Base-by-base conservation (phyloP, 306 rosid species). In the Vigna angularis region DNA sequence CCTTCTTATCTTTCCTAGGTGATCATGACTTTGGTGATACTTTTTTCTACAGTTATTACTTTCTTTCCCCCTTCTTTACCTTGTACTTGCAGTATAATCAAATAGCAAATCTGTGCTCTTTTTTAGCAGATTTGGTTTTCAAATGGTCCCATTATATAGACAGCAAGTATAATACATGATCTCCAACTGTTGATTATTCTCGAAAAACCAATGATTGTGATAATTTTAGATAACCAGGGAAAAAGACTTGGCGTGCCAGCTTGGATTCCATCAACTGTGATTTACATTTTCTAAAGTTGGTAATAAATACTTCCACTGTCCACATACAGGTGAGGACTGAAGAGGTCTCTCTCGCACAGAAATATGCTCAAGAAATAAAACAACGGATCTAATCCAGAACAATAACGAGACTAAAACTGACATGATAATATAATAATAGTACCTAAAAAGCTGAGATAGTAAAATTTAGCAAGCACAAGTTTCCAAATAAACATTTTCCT, bases 261-360 rank as follows among this genome's bases (percentile, higher is more conserved):
- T 79, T 38, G 84, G 90, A 77, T 36, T 76, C 86, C 81, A 72
- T 56, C 79, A 9, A 72, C n/a, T 76, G 42, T 71, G 80, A 66
- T 70, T 77, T 70, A 75, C 72, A 38, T 52, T 17, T 12, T 16
- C 53, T 64, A 65, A 80, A 67, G 78, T 79, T 72, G 34, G 70
- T 22, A 73, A 73, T 58, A 24, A 30, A 73, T 50, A 70, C 36
- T 38, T 74, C 32, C 44, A 17, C 51, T 26, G 24, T 73, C 55
- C 82, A 78, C 71, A 69, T 9, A 64, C 6, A 4, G 55, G 47
- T 70, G 79, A 79, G 77, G 71, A 79, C 50, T 52, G 72, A 44
- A 74, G 75, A 32, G n/a, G 53, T 55, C 51, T 70, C 42, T 58
- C 56, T 2, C 20, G 40, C 77, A 70, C 50, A 71, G 57, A 77